Evolutionary conservation across 495 filamentous ascomycete genomes (phyloP), one percentile per base, ranked within the genome.

Genomic region (Cenococcum geophilum): DNA sequence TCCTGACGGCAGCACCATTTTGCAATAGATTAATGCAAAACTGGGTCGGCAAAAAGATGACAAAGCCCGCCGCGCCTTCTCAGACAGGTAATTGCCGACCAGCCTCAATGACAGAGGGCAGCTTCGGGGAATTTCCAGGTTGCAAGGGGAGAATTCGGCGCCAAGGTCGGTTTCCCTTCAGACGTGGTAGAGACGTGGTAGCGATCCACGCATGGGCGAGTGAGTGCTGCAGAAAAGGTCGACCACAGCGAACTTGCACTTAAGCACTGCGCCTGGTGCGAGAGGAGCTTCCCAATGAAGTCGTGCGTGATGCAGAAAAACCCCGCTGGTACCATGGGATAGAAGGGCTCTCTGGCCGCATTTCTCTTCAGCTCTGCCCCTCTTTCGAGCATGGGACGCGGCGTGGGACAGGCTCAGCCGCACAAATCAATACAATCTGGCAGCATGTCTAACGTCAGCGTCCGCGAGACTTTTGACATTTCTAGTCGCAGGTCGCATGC

Each of bases 371-470:
- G 49, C 49, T 52, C 21, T 32, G 27, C 49, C 49, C 20, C 23
- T 27, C 49, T 25, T 52, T 25, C 21, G 49, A 51, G 49, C 5
- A 52, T 27, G 20, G 25, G 18, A 52, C 25, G 49, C 20, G 5
- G 49, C 16, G 49, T 18, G 18, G 21, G 21, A 52, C 49, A 52
- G 27, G 27, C 27, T 32, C 49, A 52, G 49, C 49, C 49, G 49
- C 49, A 52, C 18, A 14, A 25, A 25, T 52, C 49, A 27, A 52
- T 52, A 52, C 49, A 23, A 16, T 23, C 18, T 16, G 49, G 49
- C 49, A 32, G 49, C 49, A 25, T 25, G 49, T 52, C 49, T 20
- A 23, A 52, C 49, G 49, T 52, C 49, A 52, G 49, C 49, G 3
- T 9, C 22, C 14, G 21, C 49, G 6, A 52, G 21, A 8, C 8